phyloP scores from a whole-genome alignment of 257 asterid genomes.

The Forsythia viridissima region DNA sequence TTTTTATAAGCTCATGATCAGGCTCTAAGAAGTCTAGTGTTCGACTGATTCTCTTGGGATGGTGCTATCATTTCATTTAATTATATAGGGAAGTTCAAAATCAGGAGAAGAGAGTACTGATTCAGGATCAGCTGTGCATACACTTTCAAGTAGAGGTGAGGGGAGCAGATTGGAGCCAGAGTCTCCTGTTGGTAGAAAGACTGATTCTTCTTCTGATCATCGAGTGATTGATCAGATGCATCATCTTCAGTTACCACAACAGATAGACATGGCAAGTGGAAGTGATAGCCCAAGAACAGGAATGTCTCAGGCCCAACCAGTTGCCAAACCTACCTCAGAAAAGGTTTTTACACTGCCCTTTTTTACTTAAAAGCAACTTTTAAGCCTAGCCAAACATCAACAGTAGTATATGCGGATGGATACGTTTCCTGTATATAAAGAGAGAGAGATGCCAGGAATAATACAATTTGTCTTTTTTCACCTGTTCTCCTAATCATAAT shows the following conservation, averaged over 20 bases:
- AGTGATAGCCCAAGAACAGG: slow-evolving; percentile 44
- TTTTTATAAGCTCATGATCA: too few relatives aligned
- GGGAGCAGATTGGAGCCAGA: slow-evolving; percentile 39
- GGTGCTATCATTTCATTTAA: slow-evolving; percentile 3
- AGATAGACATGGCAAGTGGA: slow-evolving; percentile 48
- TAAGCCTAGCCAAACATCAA: too few relatives aligned
- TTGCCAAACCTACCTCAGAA: slow-evolving; percentile 49
- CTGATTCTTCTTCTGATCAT: slow-evolving; percentile 21
- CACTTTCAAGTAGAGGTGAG: slow-evolving; percentile 45
- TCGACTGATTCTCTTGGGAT: slow-evolving; percentile 28
- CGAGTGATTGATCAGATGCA: slow-evolving; percentile 32
- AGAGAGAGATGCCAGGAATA: too few relatives aligned
- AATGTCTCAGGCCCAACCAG: slow-evolving; percentile 37
- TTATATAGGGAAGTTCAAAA: slow-evolving; percentile 67
- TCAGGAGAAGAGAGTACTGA: slow-evolving; percentile 85
- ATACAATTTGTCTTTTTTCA: background rate
- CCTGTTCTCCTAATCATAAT: background rate
- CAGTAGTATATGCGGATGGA: too few relatives aligned
- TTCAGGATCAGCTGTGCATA: slow-evolving; percentile 69
- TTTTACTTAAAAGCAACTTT: too few relatives aligned
- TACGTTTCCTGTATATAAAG: too few relatives aligned
- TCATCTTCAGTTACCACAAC: slow-evolving; percentile 43
- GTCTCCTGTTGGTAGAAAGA: slow-evolving; percentile 41
- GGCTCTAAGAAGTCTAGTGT: background rate
- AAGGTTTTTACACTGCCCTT: slow-evolving; percentile 46